Evolutionary conservation across 805 yeast genomes (phyloP).

Genomic region (Pichia nanzhaoensis): DNA sequence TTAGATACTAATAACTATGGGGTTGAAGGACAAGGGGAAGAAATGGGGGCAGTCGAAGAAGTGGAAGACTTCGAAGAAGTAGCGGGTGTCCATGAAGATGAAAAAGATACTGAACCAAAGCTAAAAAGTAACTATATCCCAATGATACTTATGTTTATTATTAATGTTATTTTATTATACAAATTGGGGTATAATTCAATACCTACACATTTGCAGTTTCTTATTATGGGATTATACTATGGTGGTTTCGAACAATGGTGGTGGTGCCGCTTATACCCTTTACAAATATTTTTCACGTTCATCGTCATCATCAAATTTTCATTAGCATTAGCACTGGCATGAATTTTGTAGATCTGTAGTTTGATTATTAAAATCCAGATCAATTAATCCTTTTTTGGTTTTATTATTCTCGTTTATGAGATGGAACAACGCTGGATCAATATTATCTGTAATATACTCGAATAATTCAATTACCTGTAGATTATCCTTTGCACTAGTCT

Average conservation of each 20-base stretch:
- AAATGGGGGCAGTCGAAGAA: neutral
- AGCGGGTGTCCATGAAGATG: too few species aligned
- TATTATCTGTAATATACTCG: conserved; percentile 24
- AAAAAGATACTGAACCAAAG: too few species aligned
- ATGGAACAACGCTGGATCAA: conserved; percentile 25
- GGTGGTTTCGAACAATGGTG: neutral
- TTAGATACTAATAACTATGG: conserved; percentile 3
- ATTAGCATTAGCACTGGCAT: conserved; percentile 14
- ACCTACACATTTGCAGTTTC: conserved; percentile 2
- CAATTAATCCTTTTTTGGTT: conserved; percentile 20
- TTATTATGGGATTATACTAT: neutral
- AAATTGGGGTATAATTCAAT: too few species aligned
- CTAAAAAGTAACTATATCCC: too few species aligned
- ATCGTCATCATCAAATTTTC: too few species aligned
- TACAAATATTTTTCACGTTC: too few species aligned
- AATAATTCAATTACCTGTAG: conserved; percentile 48
- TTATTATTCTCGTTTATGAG: conserved; percentile 16
- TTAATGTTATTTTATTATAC: too few species aligned
- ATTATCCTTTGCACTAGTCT: conserved; percentile 70
- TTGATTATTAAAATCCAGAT: conserved; percentile 16
- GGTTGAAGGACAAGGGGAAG: neutral
- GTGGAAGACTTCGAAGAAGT: too few species aligned
- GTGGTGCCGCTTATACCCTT: neutral
- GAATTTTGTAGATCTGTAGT: conserved; percentile 12
- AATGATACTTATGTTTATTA: neutral